Conservation (phyloP, 805 yeast species). For the Candida boleticola region DNA sequence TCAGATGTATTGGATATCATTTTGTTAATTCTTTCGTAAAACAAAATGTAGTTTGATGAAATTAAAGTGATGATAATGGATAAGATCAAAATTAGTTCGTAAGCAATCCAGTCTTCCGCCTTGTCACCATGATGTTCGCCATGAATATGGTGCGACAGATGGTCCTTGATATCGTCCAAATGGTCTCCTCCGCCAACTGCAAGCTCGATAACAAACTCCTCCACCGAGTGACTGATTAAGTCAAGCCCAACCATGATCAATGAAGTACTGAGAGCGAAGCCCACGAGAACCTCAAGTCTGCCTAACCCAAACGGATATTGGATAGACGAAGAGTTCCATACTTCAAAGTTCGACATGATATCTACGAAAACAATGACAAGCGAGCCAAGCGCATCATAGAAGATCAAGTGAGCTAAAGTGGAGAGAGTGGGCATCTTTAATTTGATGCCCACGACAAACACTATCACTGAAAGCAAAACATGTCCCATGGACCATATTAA, state of each 20-base stretch:
- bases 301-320: slow-evolving; percentile 91
- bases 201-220: slow-evolving; percentile 57
- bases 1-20: not conserved
- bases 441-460: slow-evolving; percentile 60
- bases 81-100: slow-evolving; percentile 23
- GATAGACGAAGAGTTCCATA: slow-evolving; percentile 81
- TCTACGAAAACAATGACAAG: slow-evolving; percentile 67
- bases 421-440: slow-evolving; percentile 59
- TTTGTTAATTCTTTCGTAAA: slow-evolving; percentile 25
- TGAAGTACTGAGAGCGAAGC: slow-evolving; percentile 83
- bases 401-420: slow-evolving; percentile 81
- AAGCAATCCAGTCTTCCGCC: slow-evolving; percentile 27
- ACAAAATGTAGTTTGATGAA: slow-evolving; percentile 34
- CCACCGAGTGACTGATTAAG: slow-evolving; percentile 80
- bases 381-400: slow-evolving; percentile 83
- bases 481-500: slow-evolving; percentile 62
- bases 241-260: slow-evolving; percentile 90
- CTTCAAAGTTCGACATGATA: slow-evolving; percentile 86
- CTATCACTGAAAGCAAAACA: slow-evolving; percentile 47
- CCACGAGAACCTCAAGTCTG: slow-evolving; percentile 82
- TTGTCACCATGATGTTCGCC: slow-evolving; percentile 13
- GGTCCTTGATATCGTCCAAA: slow-evolving; percentile 11
- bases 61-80: slow-evolving; percentile 27
- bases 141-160: slow-evolving; percentile 41
- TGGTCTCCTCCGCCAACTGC: slow-evolving; percentile 27